These are phyloP conservation scores for Geranomyces variabilis DNA, from an alignment of 192 early-diverging fungal genomes.

Conservation along the genomic window DNA sequence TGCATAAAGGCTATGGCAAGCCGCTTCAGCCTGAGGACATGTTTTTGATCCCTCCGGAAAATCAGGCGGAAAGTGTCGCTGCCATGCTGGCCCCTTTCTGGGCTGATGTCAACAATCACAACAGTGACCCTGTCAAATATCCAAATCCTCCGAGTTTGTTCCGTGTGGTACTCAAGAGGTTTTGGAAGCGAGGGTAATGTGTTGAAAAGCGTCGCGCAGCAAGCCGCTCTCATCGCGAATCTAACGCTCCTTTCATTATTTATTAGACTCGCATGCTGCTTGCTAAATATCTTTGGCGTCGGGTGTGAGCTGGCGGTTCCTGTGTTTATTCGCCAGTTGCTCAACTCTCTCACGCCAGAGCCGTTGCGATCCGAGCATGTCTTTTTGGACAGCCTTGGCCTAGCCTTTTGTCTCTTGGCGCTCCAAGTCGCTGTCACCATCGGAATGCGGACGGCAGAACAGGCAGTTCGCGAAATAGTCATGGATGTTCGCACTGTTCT, in stretches of 20 bases:
- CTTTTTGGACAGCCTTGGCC: background rate
- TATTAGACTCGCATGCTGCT: background rate
- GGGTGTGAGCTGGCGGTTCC: background rate
- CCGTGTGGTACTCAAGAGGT: background rate
- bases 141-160: background rate
- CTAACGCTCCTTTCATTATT: too few relatives aligned
- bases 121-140: background rate
- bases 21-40: slow-evolving; percentile 3
- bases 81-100: background rate
- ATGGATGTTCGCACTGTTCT: slow-evolving; percentile 37
- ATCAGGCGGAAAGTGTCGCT: background rate
- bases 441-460: slow-evolving; percentile 2
- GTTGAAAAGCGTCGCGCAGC: background rate
- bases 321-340: background rate
- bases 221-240: background rate
- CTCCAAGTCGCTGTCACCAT: background rate
- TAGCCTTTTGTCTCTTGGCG: background rate
- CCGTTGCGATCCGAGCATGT: background rate
- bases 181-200: background rate
- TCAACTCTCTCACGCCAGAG: background rate
- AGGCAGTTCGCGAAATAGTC: slow-evolving; percentile 1
- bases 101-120: background rate
- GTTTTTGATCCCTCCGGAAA: background rate
- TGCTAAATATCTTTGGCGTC: background rate
- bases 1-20: background rate